Evolutionary conservation across 257 asterid species (phyloP), one percentile per base, ranked within the genome.

Genomic region (Solanum arcanum): DNA sequence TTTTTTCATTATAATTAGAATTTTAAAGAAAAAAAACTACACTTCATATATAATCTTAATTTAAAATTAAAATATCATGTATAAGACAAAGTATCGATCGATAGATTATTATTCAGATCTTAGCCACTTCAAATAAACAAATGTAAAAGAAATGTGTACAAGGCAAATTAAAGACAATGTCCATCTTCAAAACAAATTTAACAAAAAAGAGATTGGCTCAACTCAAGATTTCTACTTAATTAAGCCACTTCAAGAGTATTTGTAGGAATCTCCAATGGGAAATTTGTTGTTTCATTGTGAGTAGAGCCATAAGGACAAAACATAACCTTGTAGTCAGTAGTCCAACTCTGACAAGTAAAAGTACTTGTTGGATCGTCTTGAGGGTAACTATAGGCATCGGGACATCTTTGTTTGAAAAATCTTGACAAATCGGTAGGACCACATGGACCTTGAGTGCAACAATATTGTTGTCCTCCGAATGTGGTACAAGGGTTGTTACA

Each of bases 401-500:
- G 91, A 62, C 94, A 94, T 89, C 93, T 90, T 10, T 80, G 11
- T 89, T 94, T 91, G 46, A 94, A 94, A 9, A 88, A 92, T 49
- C 90, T 91, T 0, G 96, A 92, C 0, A 33, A 44, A 1, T 47
- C n/a, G 0, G 94, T 92, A 0, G 96, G 88, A n/a, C 86, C 83
- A 23, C 95, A 94, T 0, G 20, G 49, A 12, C 93, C 92, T 0
- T 88, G 29, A 0, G 73, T 89, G 88, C 95, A 92, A 86, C 92
- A 94, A 68, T 87, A 94, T 47, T 89, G 12, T 5, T 76, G 21
- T 1, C 90, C 93, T 41, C 59, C 88, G 59, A 64, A 91, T 20
- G 87, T 91, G 0, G 93, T 91, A 70, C 95, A 94, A 0, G 94
- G 93, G 29, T 92, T 92, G 85, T 92, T 90, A 83, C 95, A 92